Evolutionary conservation across 192 early-diverging fungal species (phyloP), one percentile per base, ranked within the genome.

Genomic region (Linnemannia zychae): DNA sequence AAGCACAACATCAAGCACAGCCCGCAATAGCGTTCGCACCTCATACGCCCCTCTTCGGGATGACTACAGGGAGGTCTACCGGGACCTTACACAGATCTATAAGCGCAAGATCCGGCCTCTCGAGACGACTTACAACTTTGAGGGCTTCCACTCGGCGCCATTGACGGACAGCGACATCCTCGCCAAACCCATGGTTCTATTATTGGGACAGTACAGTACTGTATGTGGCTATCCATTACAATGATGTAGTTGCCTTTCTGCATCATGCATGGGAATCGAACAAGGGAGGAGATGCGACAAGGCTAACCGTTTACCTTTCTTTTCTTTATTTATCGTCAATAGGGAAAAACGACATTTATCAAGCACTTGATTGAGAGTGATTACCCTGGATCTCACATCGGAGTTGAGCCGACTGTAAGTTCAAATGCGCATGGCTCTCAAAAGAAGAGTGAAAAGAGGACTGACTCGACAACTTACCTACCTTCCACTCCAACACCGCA

Each of bases 131-230:
- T 95, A 95, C 77, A 93, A 92, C 80, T 96, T 96, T 85, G 94
- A 95, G 87, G 93, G 93, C 13, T 96, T 96, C 73, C 94, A 96
- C 75, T 95, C 96, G 46, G 88, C 92, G 24, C 94, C 95, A 28
- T 81, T 96, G 75, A 95, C 96, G 7, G 91, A 95, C 72, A 92
- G 93, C 37, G 96, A 97, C 82, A 95, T 97, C 72, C 89, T 89
- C 63, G 95, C 97, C n/a, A 96, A 97, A 82, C 97, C 97, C 11
- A 97, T 97, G 90, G 93, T 98, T 18, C 84, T 98, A 13, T 82
- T 98, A 37, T 86, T 98, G 80, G 97, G 97, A 28, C 96, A 96
- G 81, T 98, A 98, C 82, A 95, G 94, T 16, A 96, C 95, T 6
- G 92, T 84, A 84, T 75, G 82, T 53, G 49, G n/a, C 11, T 24